A percentile compares a stretch with the other conserved stretches of the same genome.
These are phyloP conservation scores for Trematosphaeria pertusa DNA, from an alignment of 2,329 filamentous ascomycete species.

Conservation along the genomic window DNA sequence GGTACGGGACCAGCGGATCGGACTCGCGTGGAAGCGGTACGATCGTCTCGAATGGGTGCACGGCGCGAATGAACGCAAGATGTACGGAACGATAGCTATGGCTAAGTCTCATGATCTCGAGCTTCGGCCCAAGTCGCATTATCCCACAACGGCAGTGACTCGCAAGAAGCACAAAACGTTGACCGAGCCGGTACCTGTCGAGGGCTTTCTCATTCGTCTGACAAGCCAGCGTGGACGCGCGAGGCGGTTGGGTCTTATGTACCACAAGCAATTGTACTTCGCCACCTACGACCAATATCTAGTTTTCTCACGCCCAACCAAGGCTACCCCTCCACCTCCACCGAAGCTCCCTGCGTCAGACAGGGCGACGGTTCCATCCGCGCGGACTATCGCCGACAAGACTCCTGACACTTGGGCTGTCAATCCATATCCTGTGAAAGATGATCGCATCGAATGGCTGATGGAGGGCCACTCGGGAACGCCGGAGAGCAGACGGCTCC, in stretches of 20 bases:
- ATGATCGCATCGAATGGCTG: conserved; percentile 65
- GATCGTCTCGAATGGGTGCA: conserved; percentile 73
- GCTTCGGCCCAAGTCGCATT: conserved; percentile 69
- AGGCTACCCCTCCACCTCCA: conserved; percentile 63
- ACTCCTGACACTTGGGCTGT: conserved; percentile 68
- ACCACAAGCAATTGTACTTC: conserved; percentile 72
- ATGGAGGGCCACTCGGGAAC: conserved; percentile 50
- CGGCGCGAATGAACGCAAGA: conserved; percentile 69
- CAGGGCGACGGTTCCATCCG: conserved; percentile 58
- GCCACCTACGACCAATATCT: conserved; percentile 69
- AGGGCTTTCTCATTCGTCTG: conserved; percentile 70
- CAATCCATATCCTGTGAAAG: conserved; percentile 65
- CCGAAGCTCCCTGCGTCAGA: conserved; percentile 58
- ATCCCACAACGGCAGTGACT: conserved; percentile 59
- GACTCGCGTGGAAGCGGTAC: conserved; percentile 73
- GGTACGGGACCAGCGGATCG: conserved; percentile 65
- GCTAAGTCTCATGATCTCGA: conserved; percentile 70
- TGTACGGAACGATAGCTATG: conserved; percentile 75
- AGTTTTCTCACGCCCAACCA: conserved; percentile 67
- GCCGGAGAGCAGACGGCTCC: conserved; percentile 53
- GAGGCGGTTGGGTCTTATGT: conserved; percentile 64
- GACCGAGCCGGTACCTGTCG: conserved; percentile 67
- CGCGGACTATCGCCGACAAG: conserved; percentile 61
- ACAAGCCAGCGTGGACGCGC: conserved; percentile 69
- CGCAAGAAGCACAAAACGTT: conserved; percentile 51